phyloP scores from a whole-genome alignment of 179 eudicot genomes.

The Vitellaria paradoxa region DNA sequence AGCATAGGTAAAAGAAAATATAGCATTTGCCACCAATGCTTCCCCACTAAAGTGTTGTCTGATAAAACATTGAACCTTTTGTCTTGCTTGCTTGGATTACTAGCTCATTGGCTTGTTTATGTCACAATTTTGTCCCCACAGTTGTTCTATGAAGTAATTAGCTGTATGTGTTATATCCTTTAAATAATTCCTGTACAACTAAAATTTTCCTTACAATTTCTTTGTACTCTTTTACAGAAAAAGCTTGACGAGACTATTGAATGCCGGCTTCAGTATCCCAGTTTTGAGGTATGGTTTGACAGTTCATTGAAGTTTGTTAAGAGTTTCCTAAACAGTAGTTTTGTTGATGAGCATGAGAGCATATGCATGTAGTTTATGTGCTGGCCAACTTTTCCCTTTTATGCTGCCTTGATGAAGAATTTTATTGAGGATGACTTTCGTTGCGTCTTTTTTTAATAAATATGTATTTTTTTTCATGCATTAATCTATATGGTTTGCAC shows the following conservation, averaged over 20 bases:
- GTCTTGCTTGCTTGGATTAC: not conserved
- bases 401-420: not conserved
- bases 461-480: not conserved
- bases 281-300: slow-evolving; percentile 69
- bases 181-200: not conserved
- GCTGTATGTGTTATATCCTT: not conserved
- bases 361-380: not conserved
- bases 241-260: slow-evolving; percentile 55
- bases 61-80: not conserved
- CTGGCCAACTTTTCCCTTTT: not conserved
- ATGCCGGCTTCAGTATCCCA: slow-evolving; percentile 63
- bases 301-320: not conserved
- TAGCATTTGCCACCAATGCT: not conserved
- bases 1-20: not conserved
- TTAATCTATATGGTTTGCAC: not conserved
- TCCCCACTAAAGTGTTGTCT: not conserved
- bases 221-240: slow-evolving; percentile 49
- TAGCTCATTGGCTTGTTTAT: not conserved
- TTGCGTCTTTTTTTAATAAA: not conserved
- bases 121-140: not conserved
- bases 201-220: not conserved
- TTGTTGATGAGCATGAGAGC: not conserved
- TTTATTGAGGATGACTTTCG: not conserved
- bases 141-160: not conserved
- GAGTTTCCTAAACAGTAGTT: not conserved